A percentile compares a stretch with the other conserved stretches of the same genome.
phyloP scores from a whole-genome alignment of 495 filamentous ascomycete species.

The Penicillium soppii region DNA sequence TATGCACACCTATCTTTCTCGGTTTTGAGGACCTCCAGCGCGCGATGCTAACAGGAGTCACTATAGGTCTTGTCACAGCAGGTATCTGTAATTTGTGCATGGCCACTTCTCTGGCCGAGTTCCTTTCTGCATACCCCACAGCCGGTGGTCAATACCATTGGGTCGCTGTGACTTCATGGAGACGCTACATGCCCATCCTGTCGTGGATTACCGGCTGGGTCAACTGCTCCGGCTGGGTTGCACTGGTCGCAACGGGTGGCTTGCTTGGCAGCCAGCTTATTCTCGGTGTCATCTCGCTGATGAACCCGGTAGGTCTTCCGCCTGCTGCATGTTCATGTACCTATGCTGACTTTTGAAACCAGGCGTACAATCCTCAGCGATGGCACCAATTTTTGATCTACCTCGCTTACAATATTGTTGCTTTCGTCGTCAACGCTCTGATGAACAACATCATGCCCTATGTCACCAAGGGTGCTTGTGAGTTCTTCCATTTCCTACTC shows the following conservation, averaged over 20 bases:
- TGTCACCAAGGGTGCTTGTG: conserved; percentile 59
- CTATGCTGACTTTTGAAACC: conserved; percentile 1
- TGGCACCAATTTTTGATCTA: conserved; percentile 81
- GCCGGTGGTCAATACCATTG: conserved; percentile 73
- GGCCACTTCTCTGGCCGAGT: conserved; percentile 69
- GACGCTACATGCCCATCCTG: conserved; percentile 58
- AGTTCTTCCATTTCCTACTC: conserved; percentile 7
- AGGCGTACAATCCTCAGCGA: conserved; percentile 51
- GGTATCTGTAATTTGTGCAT: conserved; percentile 73
- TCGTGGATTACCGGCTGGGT: conserved; percentile 77
- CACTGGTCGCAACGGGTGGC: conserved; percentile 48
- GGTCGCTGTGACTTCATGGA: conserved; percentile 61
- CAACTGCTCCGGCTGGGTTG: conserved; percentile 72
- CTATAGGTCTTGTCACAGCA: conserved; percentile 60
- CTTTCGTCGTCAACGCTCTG: conserved; percentile 67
- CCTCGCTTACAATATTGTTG: conserved; percentile 60
- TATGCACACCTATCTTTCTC: conserved; percentile 14
- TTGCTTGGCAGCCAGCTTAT: conserved; percentile 58
- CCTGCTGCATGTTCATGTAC: no score
- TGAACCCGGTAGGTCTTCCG: conserved; percentile 42
- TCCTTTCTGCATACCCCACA: conserved; percentile 71
- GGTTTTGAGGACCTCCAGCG: neutral
- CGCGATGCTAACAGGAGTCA: neutral
- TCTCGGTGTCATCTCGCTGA: conserved; percentile 56
- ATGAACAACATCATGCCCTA: conserved; percentile 60